Percentiles rank a stretch among this genome's conserved stretches.
These are phyloP conservation scores for Pythium phragmitis DNA, from an alignment of 352 stramenopile genomes.

Conservation along the genomic window DNA sequence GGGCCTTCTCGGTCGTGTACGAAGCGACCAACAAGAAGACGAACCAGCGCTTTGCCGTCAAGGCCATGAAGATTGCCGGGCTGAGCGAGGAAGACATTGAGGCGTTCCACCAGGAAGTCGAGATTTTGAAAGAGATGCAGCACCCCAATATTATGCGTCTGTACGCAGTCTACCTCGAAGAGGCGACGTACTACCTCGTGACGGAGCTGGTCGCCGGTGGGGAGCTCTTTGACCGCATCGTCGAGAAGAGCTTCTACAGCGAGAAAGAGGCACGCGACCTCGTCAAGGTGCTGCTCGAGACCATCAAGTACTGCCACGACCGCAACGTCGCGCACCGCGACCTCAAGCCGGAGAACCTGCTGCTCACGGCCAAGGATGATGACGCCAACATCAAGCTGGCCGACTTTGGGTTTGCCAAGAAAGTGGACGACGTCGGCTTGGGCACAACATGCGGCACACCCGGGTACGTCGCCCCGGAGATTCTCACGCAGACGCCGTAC, in stretches of 20 bases:
- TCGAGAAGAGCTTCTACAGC: conserved; percentile 86
- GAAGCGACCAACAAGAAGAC: conserved; percentile 45
- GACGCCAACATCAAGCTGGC: conserved; percentile 83
- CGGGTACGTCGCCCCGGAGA: conserved; percentile 80
- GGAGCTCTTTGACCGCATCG: conserved; percentile 86
- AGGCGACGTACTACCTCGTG: conserved; percentile 96
- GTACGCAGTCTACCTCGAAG: conserved; percentile 90
- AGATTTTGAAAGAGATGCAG: conserved; percentile 77
- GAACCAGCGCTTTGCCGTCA: conserved; percentile 48
- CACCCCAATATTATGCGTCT: conserved; percentile 89
- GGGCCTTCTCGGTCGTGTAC: conserved; percentile 53
- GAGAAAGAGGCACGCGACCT: conserved; percentile 79
- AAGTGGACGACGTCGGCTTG: conserved; percentile 54
- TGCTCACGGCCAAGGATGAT: conserved; percentile 75
- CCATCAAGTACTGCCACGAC: conserved; percentile 85
- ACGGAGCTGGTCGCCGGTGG: conserved; percentile 93
- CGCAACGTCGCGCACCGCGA: conserved; percentile 92
- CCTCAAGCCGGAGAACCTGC: conserved; percentile 96
- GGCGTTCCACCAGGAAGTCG: conserved; percentile 35
- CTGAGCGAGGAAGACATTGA: conserved; percentile 30
- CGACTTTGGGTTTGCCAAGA: conserved; percentile 85
- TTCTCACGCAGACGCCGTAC: conserved; percentile 70
- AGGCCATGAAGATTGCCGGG: conserved; percentile 40
- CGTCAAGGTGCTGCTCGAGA: conserved; percentile 75
- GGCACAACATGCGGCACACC: conserved; percentile 71